These are phyloP conservation scores for Cladosporium sp. DNA, from an alignment of 2,329 filamentous ascomycete species.

Conservation along the genomic window DNA sequence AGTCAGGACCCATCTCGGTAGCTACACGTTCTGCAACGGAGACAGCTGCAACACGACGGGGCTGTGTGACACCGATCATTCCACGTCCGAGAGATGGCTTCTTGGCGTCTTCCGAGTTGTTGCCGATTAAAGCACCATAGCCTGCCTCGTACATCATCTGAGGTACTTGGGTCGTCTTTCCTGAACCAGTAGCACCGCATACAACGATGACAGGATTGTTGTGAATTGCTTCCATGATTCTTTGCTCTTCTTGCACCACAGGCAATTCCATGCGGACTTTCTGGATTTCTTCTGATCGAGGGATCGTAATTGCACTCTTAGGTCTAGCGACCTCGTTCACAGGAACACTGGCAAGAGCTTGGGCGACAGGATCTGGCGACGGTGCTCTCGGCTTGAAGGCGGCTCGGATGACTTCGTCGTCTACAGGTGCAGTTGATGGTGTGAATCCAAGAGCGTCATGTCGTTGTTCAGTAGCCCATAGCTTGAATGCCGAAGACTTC, in stretches of 20 bases:
- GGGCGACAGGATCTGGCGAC: slow-evolving; percentile 67
- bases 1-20: slow-evolving; percentile 70
- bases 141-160: slow-evolving; percentile 95
- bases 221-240: slow-evolving; percentile 95
- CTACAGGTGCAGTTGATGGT: slow-evolving; percentile 45
- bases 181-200: slow-evolving; percentile 91
- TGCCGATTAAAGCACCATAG: slow-evolving; percentile 70
- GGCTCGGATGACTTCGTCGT: slow-evolving; percentile 39
- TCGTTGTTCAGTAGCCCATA: slow-evolving; percentile 82
- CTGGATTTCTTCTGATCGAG: slow-evolving; percentile 69
- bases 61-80: slow-evolving; percentile 93
- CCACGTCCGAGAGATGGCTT: slow-evolving; percentile 65
- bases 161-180: slow-evolving; percentile 95
- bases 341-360: slow-evolving; percentile 57
- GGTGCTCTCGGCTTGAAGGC: slow-evolving; percentile 64
- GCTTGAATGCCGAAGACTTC: slow-evolving; percentile 73
- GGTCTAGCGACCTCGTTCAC: slow-evolving; percentile 59
- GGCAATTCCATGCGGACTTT: slow-evolving; percentile 74
- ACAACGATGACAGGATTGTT: slow-evolving; percentile 86
- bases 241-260: slow-evolving; percentile 91
- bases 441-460: slow-evolving; percentile 75
- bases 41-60: slow-evolving; percentile 87
- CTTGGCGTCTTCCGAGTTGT: slow-evolving; percentile 7
- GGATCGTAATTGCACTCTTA: slow-evolving; percentile 69
- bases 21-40: slow-evolving; percentile 93